A percentile compares a stretch with the other conserved stretches of the same genome.
Conservation (phyloP, 345 rosid species). For the Schrenkiella parvula region DNA sequence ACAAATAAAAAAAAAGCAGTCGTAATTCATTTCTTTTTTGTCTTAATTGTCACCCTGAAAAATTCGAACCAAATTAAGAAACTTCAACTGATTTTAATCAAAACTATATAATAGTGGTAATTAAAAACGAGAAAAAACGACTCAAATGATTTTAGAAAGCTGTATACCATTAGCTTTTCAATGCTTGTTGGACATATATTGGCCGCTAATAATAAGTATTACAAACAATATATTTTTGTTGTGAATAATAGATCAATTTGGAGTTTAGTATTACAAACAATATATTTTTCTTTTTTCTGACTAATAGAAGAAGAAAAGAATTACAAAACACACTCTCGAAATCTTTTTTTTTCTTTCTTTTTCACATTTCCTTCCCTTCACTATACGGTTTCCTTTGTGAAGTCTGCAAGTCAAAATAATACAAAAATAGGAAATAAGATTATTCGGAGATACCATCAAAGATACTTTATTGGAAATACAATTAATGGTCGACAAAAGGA, state of each 20-base stretch:
- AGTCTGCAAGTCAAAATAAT: conserved; percentile 21
- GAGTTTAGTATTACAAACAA: not conserved
- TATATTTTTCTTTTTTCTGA: not conserved
- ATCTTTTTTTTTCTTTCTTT: not conserved
- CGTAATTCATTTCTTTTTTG: not conserved
- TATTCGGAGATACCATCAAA: not conserved
- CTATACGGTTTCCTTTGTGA: not conserved
- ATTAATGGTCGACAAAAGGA: too few species aligned
- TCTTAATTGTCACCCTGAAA: not conserved
- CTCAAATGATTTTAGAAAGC: conserved; percentile 2
- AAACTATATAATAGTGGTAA: not conserved
- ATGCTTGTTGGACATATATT: not conserved
- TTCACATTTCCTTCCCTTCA: not conserved
- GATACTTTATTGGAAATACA: not conserved
- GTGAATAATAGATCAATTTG: not conserved
- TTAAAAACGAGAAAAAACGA: not conserved
- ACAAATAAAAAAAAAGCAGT: not conserved
- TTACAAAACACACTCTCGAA: not conserved
- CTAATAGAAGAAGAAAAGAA: not conserved
- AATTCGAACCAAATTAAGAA: not conserved
- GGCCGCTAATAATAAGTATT: not conserved
- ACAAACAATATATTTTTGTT: not conserved
- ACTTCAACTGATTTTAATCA: not conserved
- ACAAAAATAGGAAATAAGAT: not conserved
- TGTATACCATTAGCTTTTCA: conserved; percentile 12